Evolutionary conservation across 306 rosid genomes (phyloP).

Genomic region (Gleditsia sinensis): DNA sequence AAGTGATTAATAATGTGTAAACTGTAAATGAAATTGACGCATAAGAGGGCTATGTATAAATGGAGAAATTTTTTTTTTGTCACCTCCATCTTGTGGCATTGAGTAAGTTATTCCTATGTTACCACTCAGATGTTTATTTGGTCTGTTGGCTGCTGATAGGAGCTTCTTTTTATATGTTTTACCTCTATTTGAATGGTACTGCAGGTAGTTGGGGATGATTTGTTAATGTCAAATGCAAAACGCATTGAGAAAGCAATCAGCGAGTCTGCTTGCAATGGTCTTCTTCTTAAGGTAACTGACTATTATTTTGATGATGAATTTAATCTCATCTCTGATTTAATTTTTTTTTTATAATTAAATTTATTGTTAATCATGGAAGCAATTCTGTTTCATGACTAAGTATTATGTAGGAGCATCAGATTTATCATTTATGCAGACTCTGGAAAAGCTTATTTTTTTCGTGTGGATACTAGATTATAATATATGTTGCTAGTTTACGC

Average conservation of each 20-base stretch:
- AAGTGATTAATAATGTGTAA: slow-evolving; percentile 2
- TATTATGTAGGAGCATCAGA: slow-evolving; percentile 8
- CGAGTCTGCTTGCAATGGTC: slow-evolving; percentile 80
- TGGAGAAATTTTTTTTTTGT: background rate
- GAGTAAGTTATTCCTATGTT: background rate
- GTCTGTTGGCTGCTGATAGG: slow-evolving; percentile 20
- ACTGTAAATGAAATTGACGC: background rate
- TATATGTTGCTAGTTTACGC: slow-evolving; percentile 12
- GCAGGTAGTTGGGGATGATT: slow-evolving; percentile 93
- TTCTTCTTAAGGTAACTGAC: slow-evolving; percentile 81
- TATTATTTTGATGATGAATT: slow-evolving; percentile 12
- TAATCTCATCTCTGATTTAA: background rate
- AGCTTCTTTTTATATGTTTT: slow-evolving; percentile 30
- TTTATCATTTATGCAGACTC: slow-evolving; percentile 26
- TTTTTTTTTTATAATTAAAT: background rate
- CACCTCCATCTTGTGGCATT: background rate
- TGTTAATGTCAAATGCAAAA: slow-evolving; percentile 81
- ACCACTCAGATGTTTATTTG: slow-evolving; percentile 24
- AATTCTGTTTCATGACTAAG: slow-evolving; percentile 24
- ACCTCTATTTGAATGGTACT: slow-evolving; percentile 38
- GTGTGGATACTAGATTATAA: slow-evolving; percentile 14
- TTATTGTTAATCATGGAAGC: slow-evolving; percentile 11
- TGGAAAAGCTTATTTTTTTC: background rate
- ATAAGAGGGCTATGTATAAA: background rate
- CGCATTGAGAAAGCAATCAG: slow-evolving; percentile 79